Conservation (phyloP, 2,329 filamentous ascomycete genomes). For the Nannizzia gypsea region DNA sequence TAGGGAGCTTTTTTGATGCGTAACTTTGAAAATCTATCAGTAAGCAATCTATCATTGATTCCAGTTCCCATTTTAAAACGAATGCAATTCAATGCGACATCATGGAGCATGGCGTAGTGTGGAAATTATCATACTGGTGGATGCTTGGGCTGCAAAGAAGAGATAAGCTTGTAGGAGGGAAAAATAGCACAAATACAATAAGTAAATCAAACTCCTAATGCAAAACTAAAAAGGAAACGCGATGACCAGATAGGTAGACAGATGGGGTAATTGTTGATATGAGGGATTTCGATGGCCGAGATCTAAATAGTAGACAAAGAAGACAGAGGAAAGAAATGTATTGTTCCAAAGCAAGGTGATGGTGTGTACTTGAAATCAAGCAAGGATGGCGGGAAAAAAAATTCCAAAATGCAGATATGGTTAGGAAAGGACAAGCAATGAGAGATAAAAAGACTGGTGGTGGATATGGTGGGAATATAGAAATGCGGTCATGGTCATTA, state of each 20-base stretch:
- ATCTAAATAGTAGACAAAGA: background rate
- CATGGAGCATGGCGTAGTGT: background rate
- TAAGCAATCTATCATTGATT: background rate
- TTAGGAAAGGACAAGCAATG: background rate
- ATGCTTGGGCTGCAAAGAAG: background rate
- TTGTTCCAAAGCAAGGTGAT: background rate
- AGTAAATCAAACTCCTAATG: background rate
- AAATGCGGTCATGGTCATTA: background rate
- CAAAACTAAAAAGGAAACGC: background rate
- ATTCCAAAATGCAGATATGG: background rate
- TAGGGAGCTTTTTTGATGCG: background rate
- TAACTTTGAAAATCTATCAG: background rate
- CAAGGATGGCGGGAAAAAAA: background rate
- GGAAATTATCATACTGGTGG: background rate
- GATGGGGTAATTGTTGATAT: background rate
- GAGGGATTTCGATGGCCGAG: background rate
- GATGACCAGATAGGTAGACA: background rate
- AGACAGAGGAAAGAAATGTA: background rate
- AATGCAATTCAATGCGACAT: background rate
- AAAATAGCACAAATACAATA: background rate
- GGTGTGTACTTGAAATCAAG: background rate
- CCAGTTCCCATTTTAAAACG: background rate
- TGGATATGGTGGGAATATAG: background rate
- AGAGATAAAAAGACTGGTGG: background rate
- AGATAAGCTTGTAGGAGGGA: background rate